Evolutionary conservation across 768 basidiomycete genomes (phyloP).

Genomic region (Xerocomellus intermedius): DNA sequence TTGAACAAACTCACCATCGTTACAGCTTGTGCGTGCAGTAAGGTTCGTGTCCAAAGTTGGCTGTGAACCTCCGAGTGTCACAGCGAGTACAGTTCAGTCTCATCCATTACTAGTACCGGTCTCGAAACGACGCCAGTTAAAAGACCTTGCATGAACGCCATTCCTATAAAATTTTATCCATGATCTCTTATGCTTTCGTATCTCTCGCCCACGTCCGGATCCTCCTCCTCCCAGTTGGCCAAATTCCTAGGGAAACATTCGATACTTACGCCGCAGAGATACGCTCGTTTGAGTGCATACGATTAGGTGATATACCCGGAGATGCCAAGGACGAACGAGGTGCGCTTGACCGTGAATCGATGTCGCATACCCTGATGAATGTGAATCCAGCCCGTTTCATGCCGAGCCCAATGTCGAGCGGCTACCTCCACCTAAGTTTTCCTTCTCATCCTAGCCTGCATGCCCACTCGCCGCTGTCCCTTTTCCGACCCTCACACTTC

Average conservation of each 20-base stretch:
- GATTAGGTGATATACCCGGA: conserved; percentile 80
- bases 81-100: background rate
- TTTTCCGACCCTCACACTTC: conserved; percentile 78
- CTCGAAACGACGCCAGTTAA: background rate
- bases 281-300: conserved; percentile 66
- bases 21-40: conserved; percentile 1
- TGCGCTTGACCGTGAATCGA: conserved; percentile 31
- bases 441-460: conserved; percentile 71
- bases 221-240: conserved; percentile 82
- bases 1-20: conserved; percentile 26
- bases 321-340: conserved; percentile 77
- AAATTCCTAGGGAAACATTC: conserved; percentile 66
- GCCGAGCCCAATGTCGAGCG: conserved; percentile 72
- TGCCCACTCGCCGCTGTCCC: conserved; percentile 63
- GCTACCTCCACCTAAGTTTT: conserved; percentile 79
- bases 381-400: conserved; percentile 70
- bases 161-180: conserved; percentile 28
- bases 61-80: background rate
- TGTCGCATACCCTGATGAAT: background rate
- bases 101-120: no score
- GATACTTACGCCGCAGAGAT: conserved; percentile 75
- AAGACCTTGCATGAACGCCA: conserved; percentile 1
- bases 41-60: conserved; percentile 21
- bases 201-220: conserved; percentile 85
- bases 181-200: conserved; percentile 73